These are phyloP conservation scores for Rhizopogon roseolus DNA, from an alignment of 768 basidiomycete genomes.

Conservation along the genomic window DNA sequence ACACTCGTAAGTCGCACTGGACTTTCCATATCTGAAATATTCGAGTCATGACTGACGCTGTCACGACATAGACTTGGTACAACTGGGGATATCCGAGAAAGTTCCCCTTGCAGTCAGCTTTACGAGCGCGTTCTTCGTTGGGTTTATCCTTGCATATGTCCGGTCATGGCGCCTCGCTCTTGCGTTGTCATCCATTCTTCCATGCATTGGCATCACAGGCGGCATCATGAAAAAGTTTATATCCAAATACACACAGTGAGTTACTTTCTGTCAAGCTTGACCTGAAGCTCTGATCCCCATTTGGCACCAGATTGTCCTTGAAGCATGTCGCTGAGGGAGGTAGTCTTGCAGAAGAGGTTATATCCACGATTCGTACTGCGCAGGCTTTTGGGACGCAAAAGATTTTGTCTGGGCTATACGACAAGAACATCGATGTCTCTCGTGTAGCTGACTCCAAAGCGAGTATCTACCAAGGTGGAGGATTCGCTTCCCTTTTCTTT, in stretches of 20 bases:
- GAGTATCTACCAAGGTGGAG: conserved; percentile 29
- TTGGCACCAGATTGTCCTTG: conserved; percentile 28
- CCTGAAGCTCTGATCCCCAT: not conserved
- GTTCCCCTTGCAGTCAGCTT: conserved; percentile 34
- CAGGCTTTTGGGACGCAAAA: conserved; percentile 52
- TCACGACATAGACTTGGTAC: conserved; percentile 32
- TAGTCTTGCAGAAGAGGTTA: conserved; percentile 56
- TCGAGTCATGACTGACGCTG: not conserved
- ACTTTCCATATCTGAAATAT: not conserved
- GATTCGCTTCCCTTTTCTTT: conserved; percentile 43
- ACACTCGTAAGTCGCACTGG: conserved; percentile 9
- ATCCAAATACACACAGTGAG: conserved; percentile 23
- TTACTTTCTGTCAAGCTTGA: not conserved
- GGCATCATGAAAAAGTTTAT: conserved; percentile 33
- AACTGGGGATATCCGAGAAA: conserved; percentile 52
- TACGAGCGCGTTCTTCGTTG: conserved; percentile 40
- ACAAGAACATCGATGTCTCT: conserved; percentile 33
- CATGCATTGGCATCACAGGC: conserved; percentile 42
- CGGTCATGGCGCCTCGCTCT: conserved; percentile 45
- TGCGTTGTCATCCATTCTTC: conserved; percentile 44
- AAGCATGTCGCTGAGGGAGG: conserved; percentile 41
- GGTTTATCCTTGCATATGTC: conserved; percentile 39
- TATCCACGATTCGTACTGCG: conserved; percentile 49
- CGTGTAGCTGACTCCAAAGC: conserved; percentile 29
- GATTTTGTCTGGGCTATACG: conserved; percentile 40